Percentiles rank a stretch among this genome's conserved stretches.
Evolutionary conservation across 371 early-diverging fungal species (phyloP).

Genomic region (Blakeslea trispora): DNA sequence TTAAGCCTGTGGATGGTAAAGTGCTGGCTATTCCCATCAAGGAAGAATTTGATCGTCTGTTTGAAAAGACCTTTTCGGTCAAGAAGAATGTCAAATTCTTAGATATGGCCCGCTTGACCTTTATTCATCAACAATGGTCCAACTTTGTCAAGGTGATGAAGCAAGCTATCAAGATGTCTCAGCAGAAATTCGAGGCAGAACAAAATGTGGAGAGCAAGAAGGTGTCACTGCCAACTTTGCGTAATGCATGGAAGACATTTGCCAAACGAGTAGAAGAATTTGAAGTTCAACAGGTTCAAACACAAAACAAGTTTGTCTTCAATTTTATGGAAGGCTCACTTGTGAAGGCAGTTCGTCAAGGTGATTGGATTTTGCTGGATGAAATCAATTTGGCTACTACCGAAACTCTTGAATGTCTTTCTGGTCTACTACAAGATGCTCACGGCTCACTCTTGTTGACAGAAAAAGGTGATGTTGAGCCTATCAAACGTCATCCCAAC

Average conservation of each 20-base stretch:
- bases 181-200: slow-evolving; percentile 56
- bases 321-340: slow-evolving; percentile 94
- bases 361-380: slow-evolving; percentile 98
- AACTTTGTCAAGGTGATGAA: slow-evolving; percentile 72
- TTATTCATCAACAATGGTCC: slow-evolving; percentile 78
- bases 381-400: slow-evolving; percentile 98
- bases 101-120: slow-evolving; percentile 74
- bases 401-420: slow-evolving; percentile 92
- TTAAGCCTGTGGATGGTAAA: slow-evolving; percentile 93
- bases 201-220: slow-evolving; percentile 40
- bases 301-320: slow-evolving; percentile 85
- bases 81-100: slow-evolving; percentile 86
- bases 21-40: slow-evolving; percentile 80
- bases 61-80: slow-evolving; percentile 85
- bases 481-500: slow-evolving; percentile 88
- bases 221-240: slow-evolving; percentile 47
- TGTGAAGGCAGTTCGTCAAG: slow-evolving; percentile 88
- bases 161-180: slow-evolving; percentile 77
- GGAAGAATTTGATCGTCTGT: slow-evolving; percentile 84
- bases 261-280: slow-evolving; percentile 60
- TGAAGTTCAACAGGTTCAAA: slow-evolving; percentile 72
- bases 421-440: slow-evolving; percentile 86
- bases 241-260: slow-evolving; percentile 66
- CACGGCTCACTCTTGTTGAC: slow-evolving; percentile 81
- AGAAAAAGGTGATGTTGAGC: slow-evolving; percentile 90